Conservation (phyloP, 148 eudicot genomes). For the Tetragonia tetragonoides region DNA sequence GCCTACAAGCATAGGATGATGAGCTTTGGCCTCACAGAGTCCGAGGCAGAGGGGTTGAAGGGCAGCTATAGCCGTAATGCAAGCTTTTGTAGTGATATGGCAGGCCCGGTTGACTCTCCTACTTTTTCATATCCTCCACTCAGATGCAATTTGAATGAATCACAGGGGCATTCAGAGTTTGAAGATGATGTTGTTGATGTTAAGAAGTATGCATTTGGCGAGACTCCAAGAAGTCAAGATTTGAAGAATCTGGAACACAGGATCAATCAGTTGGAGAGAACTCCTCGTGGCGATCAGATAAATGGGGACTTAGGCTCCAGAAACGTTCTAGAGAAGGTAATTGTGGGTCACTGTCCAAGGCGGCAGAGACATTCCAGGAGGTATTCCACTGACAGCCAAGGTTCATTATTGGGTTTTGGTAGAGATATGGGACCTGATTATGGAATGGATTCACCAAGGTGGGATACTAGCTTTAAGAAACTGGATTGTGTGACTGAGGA, state of each 20-base stretch:
- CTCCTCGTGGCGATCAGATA: constrained; percentile 48
- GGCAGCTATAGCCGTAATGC: constrained; percentile 37
- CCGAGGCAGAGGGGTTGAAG: constrained; percentile 66
- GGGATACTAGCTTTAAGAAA: constrained; percentile 51
- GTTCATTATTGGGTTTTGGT: constrained; percentile 37
- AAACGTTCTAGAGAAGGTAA: constrained; percentile 63
- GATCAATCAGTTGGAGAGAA: constrained; percentile 75
- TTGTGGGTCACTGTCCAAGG: constrained; percentile 67
- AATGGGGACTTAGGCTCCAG: constrained; percentile 46
- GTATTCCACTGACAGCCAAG: constrained; percentile 49
- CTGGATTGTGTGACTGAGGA: constrained; percentile 42
- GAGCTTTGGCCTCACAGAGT: constrained; percentile 77
- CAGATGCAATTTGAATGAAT: constrained; percentile 55
- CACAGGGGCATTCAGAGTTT: constrained; percentile 39
- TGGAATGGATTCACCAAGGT: constrained; percentile 53
- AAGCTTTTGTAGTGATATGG: constrained; percentile 38
- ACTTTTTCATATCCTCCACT: constrained; percentile 70
- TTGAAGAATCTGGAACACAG: constrained; percentile 68
- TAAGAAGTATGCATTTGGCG: constrained; percentile 69
- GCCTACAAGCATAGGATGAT: constrained; percentile 82
- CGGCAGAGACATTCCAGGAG: constrained; percentile 43
- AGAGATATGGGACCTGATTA: constrained; percentile 49
- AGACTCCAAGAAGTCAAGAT: constrained; percentile 58
- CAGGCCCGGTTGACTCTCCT: constrained; percentile 41
- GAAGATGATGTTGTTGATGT: constrained; percentile 58